Base-by-base conservation (phyloP, 495 filamentous ascomycete genomes). In the Neurospora sp. region DNA sequence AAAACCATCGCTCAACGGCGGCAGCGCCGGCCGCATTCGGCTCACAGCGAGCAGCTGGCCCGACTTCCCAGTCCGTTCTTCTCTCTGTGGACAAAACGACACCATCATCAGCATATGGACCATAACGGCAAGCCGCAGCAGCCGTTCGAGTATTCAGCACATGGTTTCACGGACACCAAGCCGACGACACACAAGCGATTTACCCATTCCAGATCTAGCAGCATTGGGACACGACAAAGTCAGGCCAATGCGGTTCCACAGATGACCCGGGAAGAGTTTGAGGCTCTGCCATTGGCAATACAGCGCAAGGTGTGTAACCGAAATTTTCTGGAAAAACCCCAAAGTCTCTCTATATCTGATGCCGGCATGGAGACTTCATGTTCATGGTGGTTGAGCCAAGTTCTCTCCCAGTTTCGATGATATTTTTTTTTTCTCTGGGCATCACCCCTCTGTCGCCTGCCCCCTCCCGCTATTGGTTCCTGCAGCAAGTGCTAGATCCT, bases 231-330 rank as follows among this genome's bases (percentile, higher is more conserved):
- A 73, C 73, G 75, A 70, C 76, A 76, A 48, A 45, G 77, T 10
- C 78, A 78, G 70, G 37, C 74, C 19, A 71, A 70, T 21, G 70
- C 69, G 8, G 76, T 78, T 21, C 80, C 80, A 43, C 80, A 81
- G 71, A 79, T 82, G 78, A 81, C 80, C 17, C 73, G 76, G 21
- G 79, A 82, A 54, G 79, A 82, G 71, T 82, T 82, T 69, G 85
- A 89, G 73, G 84, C 84, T 71, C 79, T 90, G 78, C 88, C 88
- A n/a, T 77, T 87, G 59, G 85, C 87, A 7, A 84, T 89, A 31
- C 82, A 86, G 73, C 82, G 87, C 76, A 89, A 89, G 83, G 88
- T 88, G 80, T 78, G 85, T 83, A 77, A 28, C 69, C 31, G 11
- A 59, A n/a, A 62, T 34, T 62, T 45, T 34, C 45, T 54, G 10